Percentiles rank a stretch among this genome's conserved stretches.
phyloP scores from a whole-genome alignment of 441 rosid species.

The Pelargonium fulgidum region DNA sequence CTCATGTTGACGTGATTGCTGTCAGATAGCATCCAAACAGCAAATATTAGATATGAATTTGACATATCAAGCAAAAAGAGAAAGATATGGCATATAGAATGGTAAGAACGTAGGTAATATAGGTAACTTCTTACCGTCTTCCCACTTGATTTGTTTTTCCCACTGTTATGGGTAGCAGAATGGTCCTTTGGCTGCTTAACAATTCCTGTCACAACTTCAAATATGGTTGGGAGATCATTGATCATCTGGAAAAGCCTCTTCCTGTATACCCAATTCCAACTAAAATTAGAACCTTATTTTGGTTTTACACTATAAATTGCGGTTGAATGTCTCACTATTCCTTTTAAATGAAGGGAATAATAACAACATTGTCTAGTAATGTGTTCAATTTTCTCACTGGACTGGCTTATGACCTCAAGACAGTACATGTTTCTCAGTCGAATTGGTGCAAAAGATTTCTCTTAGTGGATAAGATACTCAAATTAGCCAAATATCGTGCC shows the following conservation, averaged over 20 bases:
- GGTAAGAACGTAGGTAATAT: neutral
- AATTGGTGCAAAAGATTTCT: too few relatives aligned
- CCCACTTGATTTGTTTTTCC: slow-evolving; percentile 67
- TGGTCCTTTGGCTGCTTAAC: slow-evolving; percentile 68
- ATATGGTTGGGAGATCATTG: slow-evolving; percentile 78
- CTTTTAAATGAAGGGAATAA: too few relatives aligned
- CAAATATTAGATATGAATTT: slow-evolving; percentile 8
- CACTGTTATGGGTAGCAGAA: slow-evolving; percentile 43
- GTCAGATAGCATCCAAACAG: slow-evolving; percentile 17
- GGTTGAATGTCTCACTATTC: too few relatives aligned
- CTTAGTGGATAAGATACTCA: too few relatives aligned
- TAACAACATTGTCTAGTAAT: too few relatives aligned
- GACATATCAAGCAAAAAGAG: neutral
- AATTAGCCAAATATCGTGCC: too few relatives aligned
- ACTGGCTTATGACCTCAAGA: too few relatives aligned
- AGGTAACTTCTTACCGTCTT: slow-evolving; percentile 41
- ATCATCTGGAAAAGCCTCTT: slow-evolving; percentile 92
- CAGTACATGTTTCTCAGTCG: too few relatives aligned
- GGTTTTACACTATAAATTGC: too few relatives aligned
- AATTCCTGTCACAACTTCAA: slow-evolving; percentile 77
- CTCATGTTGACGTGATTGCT: slow-evolving; percentile 52
- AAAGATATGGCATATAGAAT: neutral
- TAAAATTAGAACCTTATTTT: slow-evolving; percentile 12
- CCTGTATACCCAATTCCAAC: slow-evolving; percentile 36
- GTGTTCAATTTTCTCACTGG: too few relatives aligned